phyloP scores from a whole-genome alignment of 805 yeast genomes.

The Zygoascus biomembranicola region DNA sequence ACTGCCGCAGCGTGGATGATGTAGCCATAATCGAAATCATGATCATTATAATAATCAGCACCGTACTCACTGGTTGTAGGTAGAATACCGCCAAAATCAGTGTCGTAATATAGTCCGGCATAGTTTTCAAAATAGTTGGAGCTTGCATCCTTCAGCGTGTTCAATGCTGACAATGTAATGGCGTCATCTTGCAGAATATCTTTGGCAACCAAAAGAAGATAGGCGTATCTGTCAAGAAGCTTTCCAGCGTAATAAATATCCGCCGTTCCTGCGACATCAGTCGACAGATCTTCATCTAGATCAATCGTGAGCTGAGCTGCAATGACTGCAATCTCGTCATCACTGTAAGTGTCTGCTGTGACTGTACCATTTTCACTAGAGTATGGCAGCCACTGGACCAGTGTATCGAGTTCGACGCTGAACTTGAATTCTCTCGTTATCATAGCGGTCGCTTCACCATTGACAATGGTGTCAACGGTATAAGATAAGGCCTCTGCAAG shows the following conservation, averaged over 20 bases:
- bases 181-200: conserved; percentile 56
- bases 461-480: conserved; percentile 35
- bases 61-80: conserved; percentile 48
- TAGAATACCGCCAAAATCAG: conserved; percentile 40
- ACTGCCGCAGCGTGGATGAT: conserved; percentile 75
- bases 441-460: conserved; percentile 33
- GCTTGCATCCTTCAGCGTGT: conserved; percentile 63
- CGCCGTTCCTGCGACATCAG: not conserved
- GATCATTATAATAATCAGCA: conserved; percentile 69
- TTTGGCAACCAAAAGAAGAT: conserved; percentile 65
- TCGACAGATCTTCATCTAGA: not conserved
- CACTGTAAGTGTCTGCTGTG: not conserved
- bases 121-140: too few relatives aligned
- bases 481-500: conserved; percentile 7
- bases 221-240: conserved; percentile 81
- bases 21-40: conserved; percentile 85
- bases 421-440: conserved; percentile 26
- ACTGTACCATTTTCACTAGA: conserved; percentile 2
- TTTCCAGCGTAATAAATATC: conserved; percentile 51
- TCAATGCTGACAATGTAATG: conserved; percentile 56
- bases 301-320: conserved; percentile 27
- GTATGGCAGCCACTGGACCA: conserved; percentile 50
- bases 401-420: conserved; percentile 36
- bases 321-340: conserved; percentile 30
- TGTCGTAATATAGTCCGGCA: conserved; percentile 54